Evolutionary conservation across 768 basidiomycete genomes (phyloP), one percentile per base, ranked within the genome.

Genomic region (Mycena vulgaris): DNA sequence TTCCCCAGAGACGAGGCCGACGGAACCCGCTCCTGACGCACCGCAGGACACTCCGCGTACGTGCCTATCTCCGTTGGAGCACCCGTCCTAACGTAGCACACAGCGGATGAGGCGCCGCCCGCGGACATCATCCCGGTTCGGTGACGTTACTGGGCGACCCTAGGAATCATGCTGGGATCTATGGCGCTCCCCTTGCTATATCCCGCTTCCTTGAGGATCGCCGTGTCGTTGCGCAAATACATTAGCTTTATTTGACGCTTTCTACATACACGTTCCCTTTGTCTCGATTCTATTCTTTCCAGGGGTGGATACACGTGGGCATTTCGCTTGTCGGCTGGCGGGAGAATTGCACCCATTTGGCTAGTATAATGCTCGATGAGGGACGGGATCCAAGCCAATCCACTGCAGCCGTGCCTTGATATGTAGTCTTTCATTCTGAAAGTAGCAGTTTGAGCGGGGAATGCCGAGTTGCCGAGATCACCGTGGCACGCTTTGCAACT

Each of bases 111-210:
- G 35, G 28, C 57, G 61, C 65, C 66, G 25, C 31, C 63, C 37
- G 35, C 61, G 35, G 63, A 68, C 51, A 67, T 40, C 31, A 31
- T 40, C 55, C 57, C 53, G 11, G 63, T 42, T 25, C 76, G 62
- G 69, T 80, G 79, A 80, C 77, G 74, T 65, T 76, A 71, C 68
- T 77, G 79, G 79, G 79, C 78, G 76, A 69, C 78, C 73, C 75
- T 77, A 59, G 74, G 77, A 68, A 39, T 66, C n/a, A 58, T 67
- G 31, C 25, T 73, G 30, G 65, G 60, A 42, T 73, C 68, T 60
- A 30, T 73, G 23, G 68, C 27, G 19, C 40, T 71, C 2, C 63
- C 53, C 30, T 45, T 69, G 31, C 37, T 69, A 33, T 60, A 56
- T 16, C 68, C 63, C 55, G 28, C 56, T 47, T 69, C 68, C 59